A percentile compares a stretch with the other conserved stretches of the same genome.
Conservation (phyloP, 768 basidiomycete species). For the Hirschioporus abietinus region DNA sequence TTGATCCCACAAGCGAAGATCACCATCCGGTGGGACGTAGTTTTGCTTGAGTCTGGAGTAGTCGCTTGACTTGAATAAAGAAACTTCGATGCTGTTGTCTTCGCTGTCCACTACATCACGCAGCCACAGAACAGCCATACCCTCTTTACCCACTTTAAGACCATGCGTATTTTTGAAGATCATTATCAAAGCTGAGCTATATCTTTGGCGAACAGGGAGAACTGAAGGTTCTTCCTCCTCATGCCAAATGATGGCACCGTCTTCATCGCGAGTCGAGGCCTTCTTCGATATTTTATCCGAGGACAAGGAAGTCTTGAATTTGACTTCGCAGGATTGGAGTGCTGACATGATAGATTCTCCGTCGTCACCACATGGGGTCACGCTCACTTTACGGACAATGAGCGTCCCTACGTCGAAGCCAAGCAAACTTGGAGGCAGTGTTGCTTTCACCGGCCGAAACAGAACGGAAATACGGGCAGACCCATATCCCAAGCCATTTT, state of each 20-base stretch:
- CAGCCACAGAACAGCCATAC: conserved; percentile 48
- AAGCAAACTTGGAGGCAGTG: conserved; percentile 49
- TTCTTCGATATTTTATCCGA: conserved; percentile 35
- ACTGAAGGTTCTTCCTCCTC: conserved; percentile 27
- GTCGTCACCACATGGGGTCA: conserved; percentile 20
- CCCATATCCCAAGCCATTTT: conserved; percentile 66
- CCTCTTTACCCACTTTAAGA: conserved; percentile 22
- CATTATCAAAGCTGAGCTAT: conserved; percentile 36
- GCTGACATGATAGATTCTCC: conserved; percentile 25
- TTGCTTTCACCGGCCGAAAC: conserved; percentile 61
- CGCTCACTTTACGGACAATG: conserved; percentile 36
- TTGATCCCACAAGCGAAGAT: conserved; percentile 22
- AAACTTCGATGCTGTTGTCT: conserved; percentile 38
- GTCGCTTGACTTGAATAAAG: conserved; percentile 29
- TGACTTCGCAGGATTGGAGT: conserved; percentile 33
- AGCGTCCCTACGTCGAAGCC: conserved; percentile 73
- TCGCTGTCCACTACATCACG: conserved; percentile 49
- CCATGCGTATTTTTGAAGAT: conserved; percentile 39
- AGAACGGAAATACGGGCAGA: conserved; percentile 57
- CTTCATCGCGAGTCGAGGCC: conserved; percentile 27
- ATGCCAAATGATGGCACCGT: conserved; percentile 30
- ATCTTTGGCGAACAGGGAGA: conserved; percentile 44
- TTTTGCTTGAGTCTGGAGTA: conserved; percentile 27
- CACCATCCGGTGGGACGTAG: conserved; percentile 25
- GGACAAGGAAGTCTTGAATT: conserved; percentile 37